Base-by-base conservation (phyloP, 2,329 filamentous ascomycete species). In the Monosporascus sp. region DNA sequence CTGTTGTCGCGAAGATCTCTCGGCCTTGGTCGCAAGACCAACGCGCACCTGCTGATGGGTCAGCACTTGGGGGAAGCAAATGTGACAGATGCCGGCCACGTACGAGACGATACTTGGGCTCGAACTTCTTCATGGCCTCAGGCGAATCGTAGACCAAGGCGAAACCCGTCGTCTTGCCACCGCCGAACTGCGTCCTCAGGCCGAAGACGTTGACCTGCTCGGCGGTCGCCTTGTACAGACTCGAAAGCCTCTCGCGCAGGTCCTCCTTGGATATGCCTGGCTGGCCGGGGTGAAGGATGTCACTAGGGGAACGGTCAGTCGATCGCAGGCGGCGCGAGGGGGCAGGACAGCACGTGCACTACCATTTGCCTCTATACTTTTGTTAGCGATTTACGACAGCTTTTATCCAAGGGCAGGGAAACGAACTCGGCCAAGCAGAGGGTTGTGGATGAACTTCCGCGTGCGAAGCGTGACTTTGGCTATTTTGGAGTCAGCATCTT, bases 71-170 rank as follows among this genome's bases (percentile, higher is more conserved):
- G 11, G 11, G 11, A 31, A 11, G 11, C 9, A 2, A 28, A 9
- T 31, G 4, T 5, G 11, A 31, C 11, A 31, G 28, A 1, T 31
- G 9, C 28, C 91, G 92, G 74, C 96, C 91, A 68, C 93, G 86
- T 75, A 97, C 87, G 70, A 96, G 85, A 78, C 93, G 87, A 88
- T 96, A 96, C 79, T 87, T 87, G 70, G 93, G 93, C 87, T 97
- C 93, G 78, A 97, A 97, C 81, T 96, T 96, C 89, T 96, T 96
- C 86, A 97, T 86, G 70, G 91, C 90, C 84, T 97, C 93, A 73
- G 85, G 80, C 65, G 89, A 94, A 80, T 97, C 93, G 86, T 97
- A 97, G 81, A 97, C 84, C 72, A 97, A 89, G 65, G 91, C 93
- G 75, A 97, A 97, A 72, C 93, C 93, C 66, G 92, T 97, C 78